A percentile compares a stretch with the other conserved stretches of the same genome.
phyloP scores from a whole-genome alignment of 1,139 yeast genomes.

The Diutina neorugosa region DNA sequence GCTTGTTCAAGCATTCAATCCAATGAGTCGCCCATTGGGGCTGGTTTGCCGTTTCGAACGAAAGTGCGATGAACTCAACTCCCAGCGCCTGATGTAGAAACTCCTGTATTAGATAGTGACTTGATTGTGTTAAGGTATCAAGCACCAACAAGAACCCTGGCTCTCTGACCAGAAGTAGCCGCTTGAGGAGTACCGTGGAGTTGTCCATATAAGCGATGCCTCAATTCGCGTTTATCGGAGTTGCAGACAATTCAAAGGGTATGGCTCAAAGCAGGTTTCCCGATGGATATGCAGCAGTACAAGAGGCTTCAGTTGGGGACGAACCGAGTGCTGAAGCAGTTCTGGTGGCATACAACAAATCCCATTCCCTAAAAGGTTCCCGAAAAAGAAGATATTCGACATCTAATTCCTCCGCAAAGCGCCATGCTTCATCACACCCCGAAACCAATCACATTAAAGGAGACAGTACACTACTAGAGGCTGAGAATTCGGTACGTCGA shows the following conservation, averaged over 20 bases:
- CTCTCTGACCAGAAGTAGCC: constrained; percentile 16
- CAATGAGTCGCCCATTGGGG: constrained; percentile 41
- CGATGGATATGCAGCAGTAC: background rate
- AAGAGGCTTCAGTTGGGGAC: background rate
- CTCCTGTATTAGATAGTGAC: constrained; percentile 44
- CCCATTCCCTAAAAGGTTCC: background rate
- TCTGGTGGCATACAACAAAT: background rate
- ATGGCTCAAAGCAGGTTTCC: background rate
- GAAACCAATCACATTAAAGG: background rate
- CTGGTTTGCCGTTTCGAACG: constrained; percentile 41
- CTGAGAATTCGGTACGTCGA: background rate
- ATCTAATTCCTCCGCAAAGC: background rate
- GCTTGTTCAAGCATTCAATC: constrained; percentile 30
- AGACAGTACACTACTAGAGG: background rate
- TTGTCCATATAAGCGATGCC: constrained; percentile 1
- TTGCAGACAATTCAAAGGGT: background rate
- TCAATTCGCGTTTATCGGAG: background rate
- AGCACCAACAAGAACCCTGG: constrained; percentile 60
- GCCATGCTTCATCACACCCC: background rate
- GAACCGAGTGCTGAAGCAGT: background rate
- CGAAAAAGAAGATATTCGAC: background rate
- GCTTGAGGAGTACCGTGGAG: background rate
- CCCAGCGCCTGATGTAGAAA: constrained; percentile 29
- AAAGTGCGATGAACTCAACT: constrained; percentile 36
- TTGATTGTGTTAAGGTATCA: constrained; percentile 64